Conservation (phyloP, 2,329 filamentous ascomycete genomes). For the Aspergillus arachidicola region DNA sequence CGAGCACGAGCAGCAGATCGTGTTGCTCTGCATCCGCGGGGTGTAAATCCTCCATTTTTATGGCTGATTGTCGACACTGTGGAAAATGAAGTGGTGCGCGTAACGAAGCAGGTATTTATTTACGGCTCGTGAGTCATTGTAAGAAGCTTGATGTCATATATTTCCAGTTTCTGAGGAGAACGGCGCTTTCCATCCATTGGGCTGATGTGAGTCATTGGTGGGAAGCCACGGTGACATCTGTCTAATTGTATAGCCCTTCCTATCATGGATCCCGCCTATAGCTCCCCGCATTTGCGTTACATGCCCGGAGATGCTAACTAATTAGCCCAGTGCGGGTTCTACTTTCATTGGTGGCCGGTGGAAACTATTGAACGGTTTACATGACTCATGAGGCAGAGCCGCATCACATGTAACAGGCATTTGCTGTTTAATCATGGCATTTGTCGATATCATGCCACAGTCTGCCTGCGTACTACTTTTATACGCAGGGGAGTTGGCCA, state of each 20-base stretch:
- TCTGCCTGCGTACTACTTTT: no score
- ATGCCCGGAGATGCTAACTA: not conserved
- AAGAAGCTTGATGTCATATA: no score
- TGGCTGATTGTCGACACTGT: not conserved
- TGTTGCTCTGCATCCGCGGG: not conserved
- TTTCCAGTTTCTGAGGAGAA: no score
- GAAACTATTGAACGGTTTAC: not conserved
- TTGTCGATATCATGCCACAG: no score
- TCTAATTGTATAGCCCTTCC: not conserved
- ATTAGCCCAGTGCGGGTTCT: not conserved
- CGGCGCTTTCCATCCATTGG: no score
- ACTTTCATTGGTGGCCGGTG: not conserved
- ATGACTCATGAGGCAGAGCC: not conserved
- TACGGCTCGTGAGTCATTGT: not conserved
- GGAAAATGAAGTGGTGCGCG: not conserved
- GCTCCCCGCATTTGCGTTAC: not conserved
- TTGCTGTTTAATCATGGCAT: no score
- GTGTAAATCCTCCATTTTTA: not conserved
- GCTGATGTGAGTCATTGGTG: no score
- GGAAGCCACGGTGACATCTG: no score
- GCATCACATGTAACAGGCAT: not conserved
- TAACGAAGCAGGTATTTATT: not conserved
- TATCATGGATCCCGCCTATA: not conserved
- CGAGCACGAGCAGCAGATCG: constrained; percentile 21
- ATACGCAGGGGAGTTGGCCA: no score